Base-by-base conservation (phyloP, 1,139 yeast species). In the Yamadazyma membranifaciens region DNA sequence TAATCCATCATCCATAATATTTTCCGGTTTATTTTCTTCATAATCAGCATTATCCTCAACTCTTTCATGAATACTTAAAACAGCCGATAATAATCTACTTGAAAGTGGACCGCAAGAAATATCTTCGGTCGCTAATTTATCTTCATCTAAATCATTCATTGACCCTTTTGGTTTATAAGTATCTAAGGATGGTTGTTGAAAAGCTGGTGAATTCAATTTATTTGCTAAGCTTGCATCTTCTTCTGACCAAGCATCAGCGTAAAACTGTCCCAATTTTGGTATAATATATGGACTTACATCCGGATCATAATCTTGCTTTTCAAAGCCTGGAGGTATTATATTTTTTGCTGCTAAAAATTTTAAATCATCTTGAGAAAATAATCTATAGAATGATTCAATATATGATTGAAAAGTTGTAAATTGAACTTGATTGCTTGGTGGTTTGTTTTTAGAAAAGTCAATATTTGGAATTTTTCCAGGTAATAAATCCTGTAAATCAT, bases 71-170 rank as follows among this genome's bases (percentile, higher is more conserved):
- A 77, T 78, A 47, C 78, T 76, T 44, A 86, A 59, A 17, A 92
- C 72, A 0, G 98, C 98, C 4, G 96, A 80, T 39, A 94, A 62
- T 37, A 94, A 69, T 45, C 99, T 75, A 25, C 92, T 82, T 0
- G 95, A 86, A 33, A 92, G 69, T 0, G 99, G 98, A 0, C 99
- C 99, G 59, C 96, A 86, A 0, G 95, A 84, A 1, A 91, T 69
- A 16, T 78, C 81, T 45, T 85, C 94, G 0, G 83, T 72, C 46
- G 85, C 94, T 41, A 91, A 62, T 2, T 67, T 63, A 4, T 78
- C 83, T 52, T 88, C 97, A 20, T 62, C 70, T 31, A 91, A 51
- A 16, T 70, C 71, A 17, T 75, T 81, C 1, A 82, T 69, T 0
- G 82, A 67, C 2, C 89, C 92, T 46, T 73, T 78, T 0, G 96